Conservation (phyloP, 345 rosid genomes). For the Citrus sp. region DNA sequence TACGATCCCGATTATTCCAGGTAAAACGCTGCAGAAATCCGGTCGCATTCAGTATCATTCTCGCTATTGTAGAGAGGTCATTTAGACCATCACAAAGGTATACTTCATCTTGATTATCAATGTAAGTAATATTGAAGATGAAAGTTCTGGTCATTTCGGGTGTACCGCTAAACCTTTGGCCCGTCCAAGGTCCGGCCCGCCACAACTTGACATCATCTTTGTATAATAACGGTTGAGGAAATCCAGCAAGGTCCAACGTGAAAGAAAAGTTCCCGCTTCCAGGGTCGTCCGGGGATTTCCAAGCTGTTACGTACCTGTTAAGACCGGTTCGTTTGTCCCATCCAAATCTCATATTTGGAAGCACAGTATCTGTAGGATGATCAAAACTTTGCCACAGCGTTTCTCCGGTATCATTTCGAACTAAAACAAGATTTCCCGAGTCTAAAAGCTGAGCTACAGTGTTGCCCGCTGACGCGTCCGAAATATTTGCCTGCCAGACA, state of each 20-base stretch:
- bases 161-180: constrained; percentile 61
- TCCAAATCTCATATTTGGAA: constrained; percentile 68
- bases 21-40: constrained; percentile 42
- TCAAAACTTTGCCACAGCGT: constrained; percentile 72
- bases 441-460: constrained; percentile 49
- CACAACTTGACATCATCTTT: constrained; percentile 28
- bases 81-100: constrained; percentile 24
- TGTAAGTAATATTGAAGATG: constrained; percentile 30
- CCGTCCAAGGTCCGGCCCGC: constrained; percentile 67
- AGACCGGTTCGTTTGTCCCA: constrained; percentile 29
- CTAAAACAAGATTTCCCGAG: constrained; percentile 57
- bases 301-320: constrained; percentile 39
- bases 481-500: constrained; percentile 51
- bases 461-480: constrained; percentile 10
- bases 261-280: constrained; percentile 38
- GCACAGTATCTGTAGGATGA: constrained; percentile 53
- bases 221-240: constrained; percentile 44
- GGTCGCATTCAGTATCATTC: constrained; percentile 46
- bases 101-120: constrained; percentile 33
- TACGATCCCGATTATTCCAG: constrained; percentile 31
- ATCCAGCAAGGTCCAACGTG: constrained; percentile 39
- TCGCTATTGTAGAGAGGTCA: constrained; percentile 30
- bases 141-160: constrained; percentile 45
- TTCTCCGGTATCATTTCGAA: constrained; percentile 21
- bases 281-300: constrained; percentile 56